These are phyloP conservation scores for Kwoniella shivajii DNA, from an alignment of 1,284 basidiomycete species.

Conservation along the genomic window DNA sequence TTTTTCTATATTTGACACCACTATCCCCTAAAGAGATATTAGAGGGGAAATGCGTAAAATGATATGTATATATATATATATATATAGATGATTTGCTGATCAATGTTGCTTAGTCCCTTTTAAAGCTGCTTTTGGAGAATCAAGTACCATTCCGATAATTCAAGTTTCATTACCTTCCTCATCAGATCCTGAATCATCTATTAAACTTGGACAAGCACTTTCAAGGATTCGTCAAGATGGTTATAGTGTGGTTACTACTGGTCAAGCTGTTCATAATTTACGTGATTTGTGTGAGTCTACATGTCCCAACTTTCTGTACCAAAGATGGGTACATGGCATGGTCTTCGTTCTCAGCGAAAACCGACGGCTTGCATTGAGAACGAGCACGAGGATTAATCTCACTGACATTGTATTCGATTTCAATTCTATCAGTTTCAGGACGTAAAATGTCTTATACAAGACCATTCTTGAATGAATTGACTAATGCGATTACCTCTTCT, in stretches of 20 bases:
- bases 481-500: slow-evolving; percentile 22
- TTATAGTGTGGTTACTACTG: slow-evolving; percentile 47
- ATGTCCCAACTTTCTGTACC: not conserved
- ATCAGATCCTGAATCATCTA: slow-evolving; percentile 37
- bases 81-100: not conserved
- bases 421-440: slow-evolving; percentile 33
- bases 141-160: slow-evolving; percentile 49
- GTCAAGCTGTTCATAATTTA: slow-evolving; percentile 52
- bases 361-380: no score
- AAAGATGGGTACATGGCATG: no score
- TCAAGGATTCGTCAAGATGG: slow-evolving; percentile 44
- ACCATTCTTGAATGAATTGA: slow-evolving; percentile 36
- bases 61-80: no score
- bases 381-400: no score
- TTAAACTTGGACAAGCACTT: slow-evolving; percentile 54
- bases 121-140: slow-evolving; percentile 50
- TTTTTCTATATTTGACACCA: no score
- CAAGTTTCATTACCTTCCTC: slow-evolving; percentile 56
- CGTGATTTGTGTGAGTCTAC: slow-evolving; percentile 43
- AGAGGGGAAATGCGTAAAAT: no score
- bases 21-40: no score
- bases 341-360: not conserved
- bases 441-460: slow-evolving; percentile 26
- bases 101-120: slow-evolving; percentile 49
- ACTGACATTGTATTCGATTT: not conserved